Evolutionary conservation across 2,329 filamentous ascomycete genomes (phyloP), one percentile per base, ranked within the genome.

Genomic region (Pseudogymnoascus sp.): DNA sequence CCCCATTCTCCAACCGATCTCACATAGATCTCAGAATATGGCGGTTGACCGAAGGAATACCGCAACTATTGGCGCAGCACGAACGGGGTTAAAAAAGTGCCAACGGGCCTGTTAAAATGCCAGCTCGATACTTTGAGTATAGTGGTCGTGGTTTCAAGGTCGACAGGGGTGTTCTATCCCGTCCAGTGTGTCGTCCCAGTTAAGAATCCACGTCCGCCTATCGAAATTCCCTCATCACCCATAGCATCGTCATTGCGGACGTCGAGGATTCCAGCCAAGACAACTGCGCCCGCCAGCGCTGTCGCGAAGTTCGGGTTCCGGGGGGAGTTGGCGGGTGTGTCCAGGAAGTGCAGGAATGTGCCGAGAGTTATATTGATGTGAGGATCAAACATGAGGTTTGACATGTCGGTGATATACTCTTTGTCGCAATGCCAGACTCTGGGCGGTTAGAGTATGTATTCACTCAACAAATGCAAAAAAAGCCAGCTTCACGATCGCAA

Each of bases 141-240:
- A 56, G 46, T 56, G 46, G 46, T 18, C 46, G 25, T 53, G 25
- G 46, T 56, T 56, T 56, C 46, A 56, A 56, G 46, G 28, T 56
- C n/a, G 46, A 56, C 46, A 56, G 46, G 46, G 46, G 46, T 56
- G 46, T 31, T 56, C 46, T 18, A 56, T 56, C n/a, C 46, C 8
- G 25, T 56, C 16, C 46, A 56, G 9, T 18, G 28, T 31, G 9
- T 40, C 46, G 3, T 40, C 46, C 46, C 46, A 34, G 46, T 56
- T 56, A 56, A 56, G 46, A 18, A 56, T 14, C 46, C 46, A 56
- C 46, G 6, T 34, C 14, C 28, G 46, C 46, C 46, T 34, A 56
- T 56, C 46, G 46, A 56, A 56, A 56, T 56, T 56, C 46, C 46
- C 46, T 56, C 34, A 56, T 34, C 46, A 31, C 25, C 23, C 25